phyloP scores from a whole-genome alignment of 139 green algal genomes.

The Trebouxia sp. region DNA sequence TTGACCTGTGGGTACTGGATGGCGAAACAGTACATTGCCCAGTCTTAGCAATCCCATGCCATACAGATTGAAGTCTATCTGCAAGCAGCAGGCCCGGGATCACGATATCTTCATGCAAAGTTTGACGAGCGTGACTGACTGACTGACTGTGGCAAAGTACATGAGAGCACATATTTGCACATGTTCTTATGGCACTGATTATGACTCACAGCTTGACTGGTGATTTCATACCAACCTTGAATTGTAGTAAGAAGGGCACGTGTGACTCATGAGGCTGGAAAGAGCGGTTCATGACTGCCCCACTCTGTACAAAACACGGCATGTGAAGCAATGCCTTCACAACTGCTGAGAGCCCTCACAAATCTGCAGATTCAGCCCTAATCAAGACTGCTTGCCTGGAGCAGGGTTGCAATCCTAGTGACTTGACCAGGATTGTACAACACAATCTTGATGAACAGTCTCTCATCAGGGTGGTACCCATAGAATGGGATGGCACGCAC shows the following conservation, averaged over 20 bases:
- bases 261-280: slow-evolving; percentile 92
- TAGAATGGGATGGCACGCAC: slow-evolving; percentile 86
- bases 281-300: slow-evolving; percentile 66
- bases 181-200: not conserved
- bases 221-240: slow-evolving; percentile 85
- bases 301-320: slow-evolving; percentile 43
- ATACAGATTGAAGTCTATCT: slow-evolving; percentile 92
- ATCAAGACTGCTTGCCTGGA: slow-evolving; percentile 55
- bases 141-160: too few relatives aligned
- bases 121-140: too few relatives aligned
- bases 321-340: not conserved
- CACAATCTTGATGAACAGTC: slow-evolving; percentile 86
- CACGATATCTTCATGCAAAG: too few relatives aligned
- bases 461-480: slow-evolving; percentile 82
- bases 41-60: slow-evolving; percentile 85
- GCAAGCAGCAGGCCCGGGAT: slow-evolving; percentile 37
- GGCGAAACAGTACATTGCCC: slow-evolving; percentile 60
- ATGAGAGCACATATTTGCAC: too few relatives aligned
- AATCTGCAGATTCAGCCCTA: not conserved
- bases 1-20: slow-evolving; percentile 38
- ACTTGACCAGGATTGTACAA: slow-evolving; percentile 54
- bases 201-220: too few relatives aligned
- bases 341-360: not conserved
- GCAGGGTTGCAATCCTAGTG: slow-evolving; percentile 45
- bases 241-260: slow-evolving; percentile 92